Base-by-base conservation (phyloP, 2,329 filamentous ascomycete species). In the Colletotrichum endophyticum region DNA sequence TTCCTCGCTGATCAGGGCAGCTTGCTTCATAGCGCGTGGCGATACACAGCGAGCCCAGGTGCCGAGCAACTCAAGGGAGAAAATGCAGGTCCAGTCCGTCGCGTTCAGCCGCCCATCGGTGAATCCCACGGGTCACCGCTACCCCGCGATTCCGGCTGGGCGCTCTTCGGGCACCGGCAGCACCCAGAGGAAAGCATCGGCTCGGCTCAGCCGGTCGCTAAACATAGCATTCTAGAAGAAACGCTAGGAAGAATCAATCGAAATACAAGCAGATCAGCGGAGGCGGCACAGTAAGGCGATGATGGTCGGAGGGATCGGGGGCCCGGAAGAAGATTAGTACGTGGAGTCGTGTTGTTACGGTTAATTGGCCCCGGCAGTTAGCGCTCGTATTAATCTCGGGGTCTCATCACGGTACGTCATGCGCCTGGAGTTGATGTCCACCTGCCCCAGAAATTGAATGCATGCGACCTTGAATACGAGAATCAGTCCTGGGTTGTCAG, bases 381-480 rank as follows among this genome's bases (percentile, higher is more conserved):
- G 57, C 30, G 36, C 70, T 73, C 70, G 73, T 76, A 73, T 76
- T 68, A 49, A 68, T 73, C 8, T 59, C 44, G 39, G 25, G 56
- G 68, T 66, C 63, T 66, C 62, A 68, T 75, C 57, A 66, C 56
- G 15, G 53, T 67, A 66, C 73, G 73, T 75, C 70, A 76, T 76
- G 63, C n/a, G 39, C 63, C 70, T 68, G 12, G 28, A 44, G 39
- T 59, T 27, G n/a, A 64, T 67, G 62, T 64, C 62, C 69, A 72
- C 39, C n/a, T 15, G 73, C 62, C 69, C 73, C 63, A 76, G 63
- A 76, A 72, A 68, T 62, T 25, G 39, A 64, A 32, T 36, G 25
- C 53, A 73, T 72, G 70, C 73, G 69, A 76, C 73, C 56, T 32
- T 76, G 57, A 73, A 76, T 76, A 76, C 73, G 73, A 76, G 73